Conservation (phyloP, 495 filamentous ascomycete species). For the Talaromyces stipitatus region DNA sequence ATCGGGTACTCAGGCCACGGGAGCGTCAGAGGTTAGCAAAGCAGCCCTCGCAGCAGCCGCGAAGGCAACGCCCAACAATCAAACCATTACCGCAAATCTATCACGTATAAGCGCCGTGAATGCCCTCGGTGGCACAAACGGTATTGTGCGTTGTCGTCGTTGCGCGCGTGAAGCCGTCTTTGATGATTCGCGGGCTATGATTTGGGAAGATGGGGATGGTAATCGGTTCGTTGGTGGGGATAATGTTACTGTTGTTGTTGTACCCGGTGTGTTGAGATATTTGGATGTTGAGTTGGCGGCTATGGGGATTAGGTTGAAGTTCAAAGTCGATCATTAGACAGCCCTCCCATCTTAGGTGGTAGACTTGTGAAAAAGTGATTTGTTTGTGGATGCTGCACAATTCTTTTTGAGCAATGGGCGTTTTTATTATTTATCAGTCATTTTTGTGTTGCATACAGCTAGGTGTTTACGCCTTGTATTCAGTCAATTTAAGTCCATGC, state of each 20-base stretch:
- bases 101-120: constrained; percentile 10
- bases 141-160: constrained; percentile 73
- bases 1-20: constrained; percentile 11
- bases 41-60: constrained; percentile 26
- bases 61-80: constrained; percentile 22
- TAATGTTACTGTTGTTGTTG: constrained; percentile 81
- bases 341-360: background rate
- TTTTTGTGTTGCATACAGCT: constrained; percentile 2
- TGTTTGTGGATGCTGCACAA: background rate
- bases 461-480: background rate
- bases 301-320: constrained; percentile 89
- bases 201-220: constrained; percentile 90
- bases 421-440: background rate
- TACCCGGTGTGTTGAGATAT: constrained; percentile 87
- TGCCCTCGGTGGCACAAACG: constrained; percentile 40
- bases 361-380: background rate
- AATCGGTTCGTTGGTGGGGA: constrained; percentile 76
- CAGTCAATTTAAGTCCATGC: constrained; percentile 9
- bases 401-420: background rate
- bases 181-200: constrained; percentile 54
- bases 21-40: constrained; percentile 20
- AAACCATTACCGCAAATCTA: constrained; percentile 7
- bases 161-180: constrained; percentile 67
- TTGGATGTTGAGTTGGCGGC: constrained; percentile 90
- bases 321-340: constrained; percentile 56